Percentiles rank a stretch among this genome's conserved stretches.
Evolutionary conservation across 495 filamentous ascomycete genomes (phyloP).

Genomic region (Neurospora terricola): DNA sequence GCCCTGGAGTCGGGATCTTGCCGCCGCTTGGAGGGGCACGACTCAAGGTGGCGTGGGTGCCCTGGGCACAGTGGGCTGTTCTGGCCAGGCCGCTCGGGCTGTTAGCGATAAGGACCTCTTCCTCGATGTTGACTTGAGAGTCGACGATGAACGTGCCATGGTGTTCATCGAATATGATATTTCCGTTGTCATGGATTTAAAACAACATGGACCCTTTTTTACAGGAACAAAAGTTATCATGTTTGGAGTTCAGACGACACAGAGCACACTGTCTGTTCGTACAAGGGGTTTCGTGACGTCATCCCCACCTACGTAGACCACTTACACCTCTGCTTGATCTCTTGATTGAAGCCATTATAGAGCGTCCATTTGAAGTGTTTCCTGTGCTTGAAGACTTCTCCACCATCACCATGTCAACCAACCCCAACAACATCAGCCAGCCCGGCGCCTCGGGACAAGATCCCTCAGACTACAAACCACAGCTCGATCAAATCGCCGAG

Average conservation of each 20-base stretch:
- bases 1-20: not conserved
- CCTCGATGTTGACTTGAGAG: not conserved
- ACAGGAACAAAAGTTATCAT: not conserved
- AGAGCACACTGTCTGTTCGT: not conserved
- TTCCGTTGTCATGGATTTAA: not conserved
- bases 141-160: not conserved
- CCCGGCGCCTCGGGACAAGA: not conserved
- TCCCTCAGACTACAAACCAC: constrained; percentile 13
- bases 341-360: not conserved
- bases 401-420: not conserved
- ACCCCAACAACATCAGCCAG: not conserved
- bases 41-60: too few species aligned
- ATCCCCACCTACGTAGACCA: not conserved
- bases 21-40: not conserved
- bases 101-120: not conserved
- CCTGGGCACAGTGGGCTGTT: not conserved
- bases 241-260: not conserved
- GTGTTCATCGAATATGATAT: not conserved
- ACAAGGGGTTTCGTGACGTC: not conserved
- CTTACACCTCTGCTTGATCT: not conserved
- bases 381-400: not conserved
- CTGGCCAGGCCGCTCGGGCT: too few species aligned
- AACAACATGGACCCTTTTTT: not conserved
- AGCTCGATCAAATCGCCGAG: constrained; percentile 17
- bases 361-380: not conserved